phyloP scores from a whole-genome alignment of 257 asterid species.

The Thymus quinquecostatus region DNA sequence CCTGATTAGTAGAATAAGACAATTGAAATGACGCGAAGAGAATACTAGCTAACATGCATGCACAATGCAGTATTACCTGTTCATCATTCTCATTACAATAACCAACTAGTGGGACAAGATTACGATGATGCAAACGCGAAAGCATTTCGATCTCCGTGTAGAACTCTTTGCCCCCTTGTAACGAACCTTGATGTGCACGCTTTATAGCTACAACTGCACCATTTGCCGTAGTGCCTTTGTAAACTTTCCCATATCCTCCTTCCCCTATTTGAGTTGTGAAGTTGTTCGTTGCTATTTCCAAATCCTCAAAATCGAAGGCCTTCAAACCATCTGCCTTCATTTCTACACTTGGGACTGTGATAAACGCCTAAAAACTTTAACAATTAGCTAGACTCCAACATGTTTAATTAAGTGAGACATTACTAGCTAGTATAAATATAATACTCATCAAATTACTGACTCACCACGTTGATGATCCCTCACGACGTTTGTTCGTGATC shows the following conservation, averaged over 20 bases:
- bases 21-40: no score
- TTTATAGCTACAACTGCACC: constrained; percentile 57
- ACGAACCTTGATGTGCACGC: constrained; percentile 59
- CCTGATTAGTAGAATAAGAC: no score
- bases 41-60: no score
- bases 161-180: constrained; percentile 66
- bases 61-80: constrained; percentile 48
- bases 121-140: constrained; percentile 65
- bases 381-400: background rate
- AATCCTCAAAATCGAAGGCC: constrained; percentile 48
- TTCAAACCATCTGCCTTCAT: constrained; percentile 62
- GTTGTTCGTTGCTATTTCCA: constrained; percentile 43
- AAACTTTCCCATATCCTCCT: constrained; percentile 74
- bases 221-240: constrained; percentile 48
- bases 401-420: background rate
- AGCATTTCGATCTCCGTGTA: constrained; percentile 68
- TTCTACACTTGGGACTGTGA: constrained; percentile 22
- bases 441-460: background rate
- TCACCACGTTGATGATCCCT: constrained; percentile 23
- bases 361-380: no score
- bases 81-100: constrained; percentile 80
- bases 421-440: no score
- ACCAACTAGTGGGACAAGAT: constrained; percentile 63
- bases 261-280: constrained; percentile 58
- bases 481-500: constrained; percentile 22